A percentile compares a stretch with the other conserved stretches of the same genome.
These are phyloP conservation scores for Arachnopeziza araneosa DNA, from an alignment of 2,329 filamentous ascomycete genomes.

Conservation along the genomic window DNA sequence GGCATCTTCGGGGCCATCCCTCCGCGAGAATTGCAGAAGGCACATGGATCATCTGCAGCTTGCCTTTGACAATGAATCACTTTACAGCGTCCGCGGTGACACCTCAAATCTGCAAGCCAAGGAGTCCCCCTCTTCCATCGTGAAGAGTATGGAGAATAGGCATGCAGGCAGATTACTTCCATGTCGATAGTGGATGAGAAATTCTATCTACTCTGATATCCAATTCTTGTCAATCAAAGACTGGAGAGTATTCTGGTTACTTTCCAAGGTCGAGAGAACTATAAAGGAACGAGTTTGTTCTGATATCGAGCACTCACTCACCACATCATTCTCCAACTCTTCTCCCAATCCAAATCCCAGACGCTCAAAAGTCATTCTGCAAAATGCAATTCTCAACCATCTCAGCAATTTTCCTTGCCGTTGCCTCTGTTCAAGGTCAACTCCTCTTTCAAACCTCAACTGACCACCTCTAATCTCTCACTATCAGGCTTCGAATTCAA, in stretches of 20 bases:
- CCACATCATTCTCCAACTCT: not conserved
- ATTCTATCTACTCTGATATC: not conserved
- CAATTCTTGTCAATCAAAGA: not conserved
- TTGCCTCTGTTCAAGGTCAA: not conserved
- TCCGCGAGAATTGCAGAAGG: not conserved
- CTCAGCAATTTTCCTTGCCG: not conserved
- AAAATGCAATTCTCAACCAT: not conserved
- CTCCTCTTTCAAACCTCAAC: not conserved
- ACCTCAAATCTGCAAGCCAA: not conserved
- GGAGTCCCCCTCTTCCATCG: not conserved
- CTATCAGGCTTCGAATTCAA: slow-evolving; percentile 24
- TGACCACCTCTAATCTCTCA: not conserved
- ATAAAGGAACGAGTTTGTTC: not conserved
- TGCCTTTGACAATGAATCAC: not conserved
- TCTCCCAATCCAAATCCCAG: not conserved
- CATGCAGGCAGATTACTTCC: not conserved
- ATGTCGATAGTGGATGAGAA: not conserved
- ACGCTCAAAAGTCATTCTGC: not conserved
- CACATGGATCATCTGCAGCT: not conserved
- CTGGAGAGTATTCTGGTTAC: not conserved
- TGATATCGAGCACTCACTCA: not conserved
- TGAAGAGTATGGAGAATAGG: not conserved
- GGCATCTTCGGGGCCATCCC: not conserved
- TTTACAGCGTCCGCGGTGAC: not conserved
- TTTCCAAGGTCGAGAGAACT: not conserved